A percentile compares a stretch with the other conserved stretches of the same genome.
phyloP scores from a whole-genome alignment of 805 yeast species.

The Kodamaea hsintzibuensis region DNA sequence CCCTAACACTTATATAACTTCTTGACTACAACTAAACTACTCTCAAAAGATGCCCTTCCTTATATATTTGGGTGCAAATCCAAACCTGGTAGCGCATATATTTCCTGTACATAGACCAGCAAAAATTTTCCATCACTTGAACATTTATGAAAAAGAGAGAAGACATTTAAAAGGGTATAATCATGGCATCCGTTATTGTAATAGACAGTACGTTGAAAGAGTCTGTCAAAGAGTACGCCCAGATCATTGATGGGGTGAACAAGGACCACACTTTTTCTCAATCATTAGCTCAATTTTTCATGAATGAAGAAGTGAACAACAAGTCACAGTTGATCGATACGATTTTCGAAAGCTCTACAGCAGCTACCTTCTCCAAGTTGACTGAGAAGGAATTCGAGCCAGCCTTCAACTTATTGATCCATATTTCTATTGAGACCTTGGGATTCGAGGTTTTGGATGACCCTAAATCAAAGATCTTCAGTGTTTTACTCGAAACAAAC shows the following conservation, averaged over 20 bases:
- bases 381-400: conserved; percentile 48
- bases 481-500: conserved; percentile 30
- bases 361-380: conserved; percentile 33
- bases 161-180: conserved; percentile 5
- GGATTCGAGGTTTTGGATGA: conserved; percentile 26
- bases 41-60: too few species aligned
- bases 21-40: too few species aligned
- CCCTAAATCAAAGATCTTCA: conserved; percentile 21
- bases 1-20: too few species aligned
- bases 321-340: conserved; percentile 28
- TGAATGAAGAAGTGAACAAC: conserved; percentile 25
- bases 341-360: conserved; percentile 29
- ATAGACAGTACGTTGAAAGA: conserved; percentile 44
- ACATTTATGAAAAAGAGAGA: conserved; percentile 1
- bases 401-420: conserved; percentile 41
- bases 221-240: conserved; percentile 41
- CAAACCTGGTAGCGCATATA: background rate
- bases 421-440: conserved; percentile 32
- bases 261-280: conserved; percentile 30
- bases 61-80: background rate
- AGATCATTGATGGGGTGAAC: conserved; percentile 35
- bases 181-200: conserved; percentile 44
- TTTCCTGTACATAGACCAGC: conserved; percentile 5
- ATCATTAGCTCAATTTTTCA: conserved; percentile 23
- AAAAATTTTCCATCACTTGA: conserved; percentile 7